A percentile compares a stretch with the other conserved stretches of the same genome.
These are phyloP conservation scores for Mycena citricolor DNA, from an alignment of 1,284 basidiomycete species.

Conservation along the genomic window DNA sequence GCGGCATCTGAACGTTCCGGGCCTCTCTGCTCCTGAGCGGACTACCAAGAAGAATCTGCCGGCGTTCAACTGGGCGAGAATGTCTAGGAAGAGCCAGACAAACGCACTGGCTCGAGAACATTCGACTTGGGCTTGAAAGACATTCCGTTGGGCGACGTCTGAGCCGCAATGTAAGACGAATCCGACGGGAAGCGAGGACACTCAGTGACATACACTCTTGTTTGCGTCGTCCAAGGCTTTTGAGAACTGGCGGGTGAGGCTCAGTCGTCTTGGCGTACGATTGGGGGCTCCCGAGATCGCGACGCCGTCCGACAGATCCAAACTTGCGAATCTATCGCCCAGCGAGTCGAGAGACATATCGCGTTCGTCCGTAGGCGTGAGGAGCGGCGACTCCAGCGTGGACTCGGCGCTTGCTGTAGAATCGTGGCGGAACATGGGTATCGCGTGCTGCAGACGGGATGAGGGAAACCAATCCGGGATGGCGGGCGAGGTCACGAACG, in stretches of 20 bases:
- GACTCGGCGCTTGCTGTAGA: conserved; percentile 18
- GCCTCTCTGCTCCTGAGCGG: no score
- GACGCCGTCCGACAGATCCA: background rate
- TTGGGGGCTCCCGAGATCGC: background rate
- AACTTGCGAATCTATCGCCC: conserved; percentile 9
- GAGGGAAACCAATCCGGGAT: no score
- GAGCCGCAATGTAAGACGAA: background rate
- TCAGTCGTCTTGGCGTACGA: conserved; percentile 2
- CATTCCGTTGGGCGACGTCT: background rate
- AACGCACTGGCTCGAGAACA: background rate
- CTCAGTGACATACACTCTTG: conserved; percentile 5
- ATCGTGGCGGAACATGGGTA: conserved; percentile 16
- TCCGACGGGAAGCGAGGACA: no score
- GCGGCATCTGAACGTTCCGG: no score
- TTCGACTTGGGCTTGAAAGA: background rate
- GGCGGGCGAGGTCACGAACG: no score
- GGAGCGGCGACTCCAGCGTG: conserved; percentile 11
- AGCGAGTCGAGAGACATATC: conserved; percentile 11
- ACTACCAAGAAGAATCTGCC: no score
- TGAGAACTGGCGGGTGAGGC: conserved; percentile 18
- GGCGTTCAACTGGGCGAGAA: no score
- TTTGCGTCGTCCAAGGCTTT: conserved; percentile 14
- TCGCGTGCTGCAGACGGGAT: background rate
- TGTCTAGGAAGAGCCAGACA: no score
- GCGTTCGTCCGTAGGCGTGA: conserved; percentile 18